phyloP scores from a whole-genome alignment of 2,329 filamentous ascomycete genomes.

The Colletotrichum horii region DNA sequence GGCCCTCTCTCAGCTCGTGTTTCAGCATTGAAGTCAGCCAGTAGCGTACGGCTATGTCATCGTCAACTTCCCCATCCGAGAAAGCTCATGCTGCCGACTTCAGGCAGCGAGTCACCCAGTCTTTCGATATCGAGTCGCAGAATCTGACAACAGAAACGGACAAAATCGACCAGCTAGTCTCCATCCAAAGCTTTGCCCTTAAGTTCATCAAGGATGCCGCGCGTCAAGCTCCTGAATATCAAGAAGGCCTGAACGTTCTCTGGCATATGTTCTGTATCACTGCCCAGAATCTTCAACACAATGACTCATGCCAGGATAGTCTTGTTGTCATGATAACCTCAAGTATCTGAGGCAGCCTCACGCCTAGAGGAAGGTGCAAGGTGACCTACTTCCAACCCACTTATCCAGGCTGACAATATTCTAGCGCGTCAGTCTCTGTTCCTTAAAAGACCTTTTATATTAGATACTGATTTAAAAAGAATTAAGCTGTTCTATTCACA shows the following conservation, averaged over 20 bases:
- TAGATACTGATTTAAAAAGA: too few relatives aligned
- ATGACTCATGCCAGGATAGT: not conserved
- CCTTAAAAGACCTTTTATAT: too few relatives aligned
- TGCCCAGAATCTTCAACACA: not conserved
- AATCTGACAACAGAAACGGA: not conserved
- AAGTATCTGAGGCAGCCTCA: too few relatives aligned
- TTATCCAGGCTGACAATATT: too few relatives aligned
- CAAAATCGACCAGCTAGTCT: not conserved
- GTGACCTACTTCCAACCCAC: too few relatives aligned
- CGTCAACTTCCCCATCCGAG: not conserved
- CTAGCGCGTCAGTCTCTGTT: too few relatives aligned
- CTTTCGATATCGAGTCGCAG: not conserved
- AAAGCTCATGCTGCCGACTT: not conserved
- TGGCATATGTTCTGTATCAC: not conserved
- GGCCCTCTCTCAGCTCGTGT: not conserved
- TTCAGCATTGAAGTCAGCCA: fast-evolving
- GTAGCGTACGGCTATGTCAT: not conserved
- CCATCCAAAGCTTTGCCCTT: not conserved
- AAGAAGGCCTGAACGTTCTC: not conserved
- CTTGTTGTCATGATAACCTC: too few relatives aligned
- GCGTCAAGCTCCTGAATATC: not conserved
- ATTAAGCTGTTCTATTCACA: too few relatives aligned
- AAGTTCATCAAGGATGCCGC: not conserved
- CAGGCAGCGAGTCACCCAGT: not conserved
- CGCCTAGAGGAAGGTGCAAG: too few relatives aligned